Evolutionary conservation across 202 grass and related monocot species (phyloP), one percentile per base, ranked within the genome.

Genomic region (Musa balbisiana): DNA sequence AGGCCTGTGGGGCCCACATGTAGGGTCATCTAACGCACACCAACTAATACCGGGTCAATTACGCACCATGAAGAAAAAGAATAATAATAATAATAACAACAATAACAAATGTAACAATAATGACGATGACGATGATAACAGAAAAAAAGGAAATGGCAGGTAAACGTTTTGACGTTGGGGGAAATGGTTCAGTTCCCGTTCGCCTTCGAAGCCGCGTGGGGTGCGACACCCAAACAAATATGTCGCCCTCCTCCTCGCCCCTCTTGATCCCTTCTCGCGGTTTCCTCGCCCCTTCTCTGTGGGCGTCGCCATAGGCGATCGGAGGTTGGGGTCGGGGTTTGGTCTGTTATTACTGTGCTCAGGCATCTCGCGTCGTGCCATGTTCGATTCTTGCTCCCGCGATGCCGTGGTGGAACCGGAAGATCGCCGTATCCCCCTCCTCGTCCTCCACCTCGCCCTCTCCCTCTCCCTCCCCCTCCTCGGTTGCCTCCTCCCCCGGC

Each of bases 321-420:
- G 11, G 16, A 20, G 27, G 17, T 27, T 24, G 17, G 9, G 72
- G 73, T 51, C 23, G 49, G 3, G 25, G 9, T 23, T 65, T 11
- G 9, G 6, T 3, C 27, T 51, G 19, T 27, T 27, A 62, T 13
- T 22, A 0, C 19, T 76, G 1, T 73, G 8, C 22, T 21, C 11
- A 66, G 64, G 62, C 9, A 8, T 71, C n/a, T 49, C 33, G 56
- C 1, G 22, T 12, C 8, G 33, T 51, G 25, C 67, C 67, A 70
- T 51, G 67, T n/a, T 20, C 67, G 64, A 43, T 22, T 9, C 66
- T 73, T 20, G 52, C 27, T 73, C 13, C 49, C 75, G 73, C 71
- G 69, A 92, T 89, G 84, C 84, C 55, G 71, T 92, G 86, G 86
- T 89, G 89, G 89, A 89, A 84, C 81, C 84, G 84, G 79, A 84